A percentile compares a stretch with the other conserved stretches of the same genome.
phyloP scores from a whole-genome alignment of 1,284 basidiomycete species.

The Boletus austroedulis region DNA sequence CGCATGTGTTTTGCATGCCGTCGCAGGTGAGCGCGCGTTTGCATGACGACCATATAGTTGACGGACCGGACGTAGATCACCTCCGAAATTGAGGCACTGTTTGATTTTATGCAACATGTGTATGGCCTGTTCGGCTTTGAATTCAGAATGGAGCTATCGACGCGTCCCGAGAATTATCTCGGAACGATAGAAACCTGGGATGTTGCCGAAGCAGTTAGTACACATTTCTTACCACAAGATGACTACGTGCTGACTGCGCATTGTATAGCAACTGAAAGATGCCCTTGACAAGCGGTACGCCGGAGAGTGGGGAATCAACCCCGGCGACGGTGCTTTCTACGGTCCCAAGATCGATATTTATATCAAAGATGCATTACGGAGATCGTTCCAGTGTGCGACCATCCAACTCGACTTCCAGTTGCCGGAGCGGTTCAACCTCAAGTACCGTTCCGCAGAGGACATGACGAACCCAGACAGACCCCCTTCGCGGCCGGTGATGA shows the following conservation, averaged over 20 bases:
- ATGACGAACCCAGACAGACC: constrained; percentile 53
- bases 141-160: constrained; percentile 95
- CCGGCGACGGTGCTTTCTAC: constrained; percentile 97
- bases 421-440: constrained; percentile 95
- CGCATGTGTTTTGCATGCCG: constrained; percentile 96
- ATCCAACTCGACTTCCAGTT: constrained; percentile 99
- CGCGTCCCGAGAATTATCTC: constrained; percentile 93
- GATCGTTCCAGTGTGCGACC: constrained; percentile 97
- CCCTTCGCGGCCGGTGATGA: constrained; percentile 88
- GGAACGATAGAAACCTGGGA: constrained; percentile 92
- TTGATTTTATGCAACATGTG: constrained; percentile 93
- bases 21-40: constrained; percentile 56
- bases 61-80: constrained; percentile 58
- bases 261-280: constrained; percentile 70
- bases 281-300: constrained; percentile 88
- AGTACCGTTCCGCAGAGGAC: constrained; percentile 77
- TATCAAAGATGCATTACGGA: constrained; percentile 87
- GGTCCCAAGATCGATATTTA: constrained; percentile 98
- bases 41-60: neutral
- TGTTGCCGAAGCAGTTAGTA: constrained; percentile 74
- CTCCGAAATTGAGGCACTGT: constrained; percentile 82
- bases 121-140: constrained; percentile 98
- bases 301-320: constrained; percentile 92
- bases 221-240: neutral
- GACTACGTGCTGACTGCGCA: constrained; percentile 9